phyloP scores from a whole-genome alignment of 1,284 basidiomycete species.

The Termitomyces sp. region DNA sequence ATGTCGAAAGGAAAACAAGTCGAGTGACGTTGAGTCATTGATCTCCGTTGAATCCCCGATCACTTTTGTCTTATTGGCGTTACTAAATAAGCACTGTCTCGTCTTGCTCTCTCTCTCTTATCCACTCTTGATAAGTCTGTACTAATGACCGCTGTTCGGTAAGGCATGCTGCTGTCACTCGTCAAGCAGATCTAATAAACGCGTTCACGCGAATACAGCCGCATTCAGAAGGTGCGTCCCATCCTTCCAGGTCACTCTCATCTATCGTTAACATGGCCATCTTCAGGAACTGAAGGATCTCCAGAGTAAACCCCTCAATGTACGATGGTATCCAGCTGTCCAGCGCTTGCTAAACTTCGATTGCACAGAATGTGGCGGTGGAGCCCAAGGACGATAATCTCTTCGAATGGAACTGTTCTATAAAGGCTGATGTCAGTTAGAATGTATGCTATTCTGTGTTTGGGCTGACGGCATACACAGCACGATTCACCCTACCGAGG shows the following conservation, averaged over 20 bases:
- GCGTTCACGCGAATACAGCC: conserved; percentile 33
- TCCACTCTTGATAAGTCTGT: conserved; percentile 3
- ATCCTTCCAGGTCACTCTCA: conserved; percentile 8
- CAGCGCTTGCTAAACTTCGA: conserved; percentile 4
- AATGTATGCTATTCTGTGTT: conserved; percentile 22
- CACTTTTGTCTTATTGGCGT: too few relatives aligned
- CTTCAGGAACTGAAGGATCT: conserved; percentile 56
- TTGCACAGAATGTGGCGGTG: conserved; percentile 52
- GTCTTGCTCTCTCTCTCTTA: background rate
- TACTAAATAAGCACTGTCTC: background rate
- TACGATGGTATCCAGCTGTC: conserved; percentile 23
- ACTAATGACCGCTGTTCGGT: conserved; percentile 58
- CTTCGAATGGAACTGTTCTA: conserved; percentile 72
- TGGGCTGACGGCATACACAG: conserved; percentile 33
- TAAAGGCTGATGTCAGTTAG: conserved; percentile 67
- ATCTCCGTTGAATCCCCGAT: background rate
- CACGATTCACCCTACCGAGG: conserved; percentile 78
- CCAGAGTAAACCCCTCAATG: conserved; percentile 54
- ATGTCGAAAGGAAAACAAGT: conserved; percentile 9
- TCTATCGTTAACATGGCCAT: conserved; percentile 10
- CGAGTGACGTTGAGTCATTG: conserved; percentile 1
- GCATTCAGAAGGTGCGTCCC: conserved; percentile 58
- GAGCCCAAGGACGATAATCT: conserved; percentile 70
- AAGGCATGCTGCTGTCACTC: conserved; percentile 13
- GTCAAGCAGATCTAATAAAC: conserved; percentile 5